Base-by-base conservation (phyloP, 805 yeast genomes). In the Starmerella tilneyi region DNA sequence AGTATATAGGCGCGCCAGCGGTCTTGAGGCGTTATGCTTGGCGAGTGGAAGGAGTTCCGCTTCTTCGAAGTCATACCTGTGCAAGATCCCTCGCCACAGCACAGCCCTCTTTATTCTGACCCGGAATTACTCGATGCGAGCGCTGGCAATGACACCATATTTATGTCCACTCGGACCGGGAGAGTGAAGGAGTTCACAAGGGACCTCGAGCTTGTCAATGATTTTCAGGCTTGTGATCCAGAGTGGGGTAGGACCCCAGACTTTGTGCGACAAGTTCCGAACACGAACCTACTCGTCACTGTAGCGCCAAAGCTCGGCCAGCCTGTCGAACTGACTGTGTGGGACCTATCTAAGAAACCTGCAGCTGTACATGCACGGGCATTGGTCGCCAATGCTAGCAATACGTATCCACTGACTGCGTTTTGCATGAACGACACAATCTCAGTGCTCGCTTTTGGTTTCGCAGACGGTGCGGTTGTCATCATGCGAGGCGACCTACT, bases 61-160 rank as follows among this genome's bases (percentile, higher is more conserved):
- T 82, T 89, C 62, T 86, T 82, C 61, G 95, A 85, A 43, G 71
- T 75, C 29, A 71, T 78, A 0, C 96, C 96, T 5, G 81, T 92
- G 16, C 66, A 78, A 49, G 98, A 92, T 59, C 97, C 97, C 48
- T 71, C 74, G 46, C 79, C 79, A 6, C 68, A 80, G 0, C 69
- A 68, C 4, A 66, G 71, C 5, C 81, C 83, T 0, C 66, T 88
- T 21, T 88, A 81, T 61, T 84, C 96, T 48, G 95, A 86, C 57
- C 78, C 88, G 1, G 67, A 77, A 11, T 60, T 86, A 30, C 70
- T 82, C 4, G 76, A 85, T 1, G 72, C 81, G 4, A 70, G 79
- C 32, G 67, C 85, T 2, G 34, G 51, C 30, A 67, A 70, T 2
- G 69, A 73, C 9, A 70, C 70, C 42, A 61, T 86, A n/a, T 73